Base-by-base conservation (phyloP, 2,329 filamentous ascomycete genomes). In the Trichoderma sp. region DNA sequence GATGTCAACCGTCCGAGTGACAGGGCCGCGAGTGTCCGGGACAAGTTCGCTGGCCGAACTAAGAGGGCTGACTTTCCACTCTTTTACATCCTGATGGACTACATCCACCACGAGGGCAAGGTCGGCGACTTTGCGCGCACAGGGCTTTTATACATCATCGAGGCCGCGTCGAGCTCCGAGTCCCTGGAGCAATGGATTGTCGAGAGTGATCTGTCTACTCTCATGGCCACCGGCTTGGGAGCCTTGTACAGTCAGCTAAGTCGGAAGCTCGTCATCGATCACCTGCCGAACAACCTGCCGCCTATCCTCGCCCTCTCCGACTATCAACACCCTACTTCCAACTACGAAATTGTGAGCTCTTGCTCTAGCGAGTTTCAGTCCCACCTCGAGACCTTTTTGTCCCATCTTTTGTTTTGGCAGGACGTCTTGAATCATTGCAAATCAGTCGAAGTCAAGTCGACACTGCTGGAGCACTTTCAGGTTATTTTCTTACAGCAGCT, bases 341-440 rank as follows among this genome's bases (percentile, higher is more conserved):
- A 90, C 75, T 87, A 90, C 76, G 89, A 93, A 77, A 88, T 95
- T 75, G 89, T 94, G 77, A 90, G 89, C 82, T 91, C 93, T 63
- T 91, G 92, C 79, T 90, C 91, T 3, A 84, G 88, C 1, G 90
- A 94, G 72, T 94, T 97, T 74, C 92, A 93, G 77, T 88, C 90
- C n/a, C 93, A 98, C 77, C 89, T 98, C 78, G 91, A 95, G 70
- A 97, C 95, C 0, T 99, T 99, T 78, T 86, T 99, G 56, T 97
- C 96, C 0, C 97, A 98, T 79, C 87, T 99, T 63, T 86, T 97
- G 6, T 99, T 99, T 79, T 99, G 96, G 96, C 96, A 99, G 82
- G 96, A 99, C 80, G 95, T 98, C 39, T 85, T 99, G 73, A 96
- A 98, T 80, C 95, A 98, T 81, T 99, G 96, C 83, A 90, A 91